Evolutionary conservation across 805 yeast genomes (phyloP).

Genomic region (Hermanozyma aechmeae): DNA sequence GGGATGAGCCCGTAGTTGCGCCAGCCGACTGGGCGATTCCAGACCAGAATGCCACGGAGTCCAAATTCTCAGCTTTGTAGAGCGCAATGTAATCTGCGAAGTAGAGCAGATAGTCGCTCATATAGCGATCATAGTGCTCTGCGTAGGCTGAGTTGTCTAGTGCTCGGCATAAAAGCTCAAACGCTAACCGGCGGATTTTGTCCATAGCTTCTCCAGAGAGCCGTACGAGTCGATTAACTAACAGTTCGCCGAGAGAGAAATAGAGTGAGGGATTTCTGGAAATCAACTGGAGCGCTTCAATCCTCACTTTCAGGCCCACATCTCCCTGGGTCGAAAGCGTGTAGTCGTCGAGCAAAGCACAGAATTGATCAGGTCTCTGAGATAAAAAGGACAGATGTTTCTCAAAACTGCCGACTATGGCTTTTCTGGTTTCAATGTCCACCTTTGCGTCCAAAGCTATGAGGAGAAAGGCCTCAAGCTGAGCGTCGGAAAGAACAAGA

Average conservation of each 20-base stretch:
- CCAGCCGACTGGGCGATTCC: conserved; percentile 51
- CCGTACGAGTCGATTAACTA: not conserved
- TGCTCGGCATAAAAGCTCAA: conserved; percentile 23
- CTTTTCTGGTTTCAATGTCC: no score
- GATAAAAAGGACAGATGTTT: not conserved
- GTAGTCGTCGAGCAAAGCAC: conserved; percentile 55
- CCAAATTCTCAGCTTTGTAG: not conserved
- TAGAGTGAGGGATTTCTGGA: no score
- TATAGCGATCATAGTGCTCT: not conserved
- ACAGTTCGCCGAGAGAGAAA: no score
- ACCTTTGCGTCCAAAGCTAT: no score
- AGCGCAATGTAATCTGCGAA: no score
- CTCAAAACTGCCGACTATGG: not conserved
- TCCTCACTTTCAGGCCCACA: conserved; percentile 73
- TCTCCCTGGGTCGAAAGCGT: conserved; percentile 79
- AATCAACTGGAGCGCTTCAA: conserved; percentile 38
- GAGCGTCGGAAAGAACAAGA: no score
- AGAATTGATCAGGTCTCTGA: not conserved
- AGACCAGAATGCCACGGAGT: conserved; percentile 37
- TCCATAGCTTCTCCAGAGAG: conserved; percentile 53
- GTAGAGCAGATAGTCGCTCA: conserved; percentile 10
- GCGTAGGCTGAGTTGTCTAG: conserved; percentile 1
- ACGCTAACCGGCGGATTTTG: conserved; percentile 36
- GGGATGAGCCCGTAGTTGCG: conserved; percentile 39
- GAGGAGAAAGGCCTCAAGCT: no score